phyloP scores from a whole-genome alignment of 78 protist genomes.

The Dictyostelium discoideum region DNA sequence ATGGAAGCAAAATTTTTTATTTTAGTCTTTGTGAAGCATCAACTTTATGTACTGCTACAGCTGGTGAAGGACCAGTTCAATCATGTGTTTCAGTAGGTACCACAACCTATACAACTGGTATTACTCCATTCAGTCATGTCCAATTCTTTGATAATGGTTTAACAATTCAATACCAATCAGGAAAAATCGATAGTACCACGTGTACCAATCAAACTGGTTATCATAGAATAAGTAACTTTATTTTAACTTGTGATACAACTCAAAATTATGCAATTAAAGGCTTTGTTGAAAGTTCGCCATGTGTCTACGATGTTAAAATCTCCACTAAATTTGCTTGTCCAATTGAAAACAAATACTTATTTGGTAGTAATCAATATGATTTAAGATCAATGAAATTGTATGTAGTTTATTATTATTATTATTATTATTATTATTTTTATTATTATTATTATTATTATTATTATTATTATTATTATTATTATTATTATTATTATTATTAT shows the following conservation, averaged over 20 bases:
- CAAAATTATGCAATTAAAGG: neutral
- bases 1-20: neutral
- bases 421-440: neutral
- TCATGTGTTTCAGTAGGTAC: neutral
- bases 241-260: neutral
- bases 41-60: neutral
- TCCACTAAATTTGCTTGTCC: neutral
- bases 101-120: neutral
- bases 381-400: neutral
- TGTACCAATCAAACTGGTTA: neutral
- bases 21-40: neutral
- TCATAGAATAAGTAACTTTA: neutral
- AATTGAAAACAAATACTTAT: neutral
- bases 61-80: neutral
- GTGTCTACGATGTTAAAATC: neutral
- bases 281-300: neutral
- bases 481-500: neutral
- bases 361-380: neutral
- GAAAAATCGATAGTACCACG: neutral
- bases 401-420: neutral
- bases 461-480: neutral
- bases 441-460: neutral
- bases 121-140: neutral
- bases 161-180: constrained; percentile 9
- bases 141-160: neutral